These are phyloP conservation scores for Chytriomyces sp. DNA, from an alignment of 192 early-diverging fungal genomes.

Conservation along the genomic window DNA sequence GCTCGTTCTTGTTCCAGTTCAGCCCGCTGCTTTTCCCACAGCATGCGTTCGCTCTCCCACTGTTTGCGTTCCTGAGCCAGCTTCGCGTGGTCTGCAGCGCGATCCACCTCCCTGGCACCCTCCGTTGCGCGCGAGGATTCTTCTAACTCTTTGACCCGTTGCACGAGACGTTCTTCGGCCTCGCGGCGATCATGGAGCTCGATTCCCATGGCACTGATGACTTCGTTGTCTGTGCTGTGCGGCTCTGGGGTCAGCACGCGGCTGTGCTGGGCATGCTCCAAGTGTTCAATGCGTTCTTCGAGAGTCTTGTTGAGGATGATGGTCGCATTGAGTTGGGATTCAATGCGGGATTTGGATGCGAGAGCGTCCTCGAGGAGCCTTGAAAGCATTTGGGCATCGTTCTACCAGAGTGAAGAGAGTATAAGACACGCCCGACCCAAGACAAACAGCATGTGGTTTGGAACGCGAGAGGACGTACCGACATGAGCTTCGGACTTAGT, in stretches of 20 bases:
- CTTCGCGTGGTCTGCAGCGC: no score
- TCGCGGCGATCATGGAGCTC: background rate
- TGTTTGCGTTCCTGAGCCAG: no score
- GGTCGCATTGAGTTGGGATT: background rate
- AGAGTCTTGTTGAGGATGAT: slow-evolving; percentile 3
- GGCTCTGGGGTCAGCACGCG: background rate
- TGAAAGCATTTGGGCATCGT: background rate
- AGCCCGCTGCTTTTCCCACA: no score
- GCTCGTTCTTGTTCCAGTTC: no score
- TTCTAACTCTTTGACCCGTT: background rate
- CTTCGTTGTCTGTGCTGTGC: background rate
- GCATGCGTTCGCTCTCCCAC: no score
- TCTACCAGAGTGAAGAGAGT: background rate
- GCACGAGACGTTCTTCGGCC: background rate
- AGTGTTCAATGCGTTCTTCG: background rate
- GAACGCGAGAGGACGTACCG: background rate
- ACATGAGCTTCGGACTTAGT: background rate
- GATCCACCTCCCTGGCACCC: no score
- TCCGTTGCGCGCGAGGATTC: no score
- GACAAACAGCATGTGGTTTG: background rate
- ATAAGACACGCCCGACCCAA: background rate
- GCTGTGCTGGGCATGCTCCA: background rate
- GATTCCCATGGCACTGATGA: background rate
- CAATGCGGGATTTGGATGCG: background rate
- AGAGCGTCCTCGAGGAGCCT: slow-evolving; percentile 4